Evolutionary conservation across 306 rosid genomes (phyloP).

Genomic region (Senna tora): DNA sequence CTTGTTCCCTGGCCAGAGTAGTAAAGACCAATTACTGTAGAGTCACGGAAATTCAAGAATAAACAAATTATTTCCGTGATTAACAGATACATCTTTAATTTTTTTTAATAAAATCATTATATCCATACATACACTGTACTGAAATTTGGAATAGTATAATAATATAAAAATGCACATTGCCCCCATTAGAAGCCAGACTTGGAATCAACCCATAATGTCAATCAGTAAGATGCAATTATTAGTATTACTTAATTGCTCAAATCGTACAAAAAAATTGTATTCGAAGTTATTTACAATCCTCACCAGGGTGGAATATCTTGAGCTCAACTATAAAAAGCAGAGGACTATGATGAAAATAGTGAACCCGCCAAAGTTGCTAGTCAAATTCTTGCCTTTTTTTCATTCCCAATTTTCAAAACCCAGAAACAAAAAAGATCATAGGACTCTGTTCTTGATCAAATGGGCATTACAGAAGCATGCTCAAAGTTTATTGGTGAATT

Average conservation of each 20-base stretch:
- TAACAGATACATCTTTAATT: too few species aligned
- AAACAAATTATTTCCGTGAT: too few species aligned
- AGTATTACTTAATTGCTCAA: conserved; percentile 28
- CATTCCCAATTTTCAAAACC: background rate
- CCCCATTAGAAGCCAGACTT: background rate
- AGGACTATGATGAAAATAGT: too few species aligned
- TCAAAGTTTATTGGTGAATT: conserved; percentile 49
- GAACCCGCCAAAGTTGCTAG: background rate
- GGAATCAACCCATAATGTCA: conserved; percentile 38
- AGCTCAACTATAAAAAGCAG: conserved; percentile 38
- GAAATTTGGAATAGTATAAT: conserved; percentile 4
- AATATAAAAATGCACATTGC: conserved; percentile 28
- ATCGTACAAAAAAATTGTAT: conserved; percentile 22
- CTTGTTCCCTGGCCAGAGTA: too few species aligned
- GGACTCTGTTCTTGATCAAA: conserved; percentile 28
- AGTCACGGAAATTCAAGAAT: too few species aligned
- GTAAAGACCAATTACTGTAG: too few species aligned
- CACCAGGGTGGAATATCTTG: too few species aligned
- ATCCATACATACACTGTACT: background rate
- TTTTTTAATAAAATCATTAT: too few species aligned
- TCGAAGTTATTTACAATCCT: too few species aligned
- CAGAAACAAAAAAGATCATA: background rate
- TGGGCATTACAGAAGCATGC: conserved; percentile 67
- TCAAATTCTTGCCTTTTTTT: background rate
- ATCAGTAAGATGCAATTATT: conserved; percentile 32